Percentiles rank a stretch among this genome's conserved stretches.
Evolutionary conservation across 169 alveolate genomes (phyloP).

Genomic region (Babesia ovis): DNA sequence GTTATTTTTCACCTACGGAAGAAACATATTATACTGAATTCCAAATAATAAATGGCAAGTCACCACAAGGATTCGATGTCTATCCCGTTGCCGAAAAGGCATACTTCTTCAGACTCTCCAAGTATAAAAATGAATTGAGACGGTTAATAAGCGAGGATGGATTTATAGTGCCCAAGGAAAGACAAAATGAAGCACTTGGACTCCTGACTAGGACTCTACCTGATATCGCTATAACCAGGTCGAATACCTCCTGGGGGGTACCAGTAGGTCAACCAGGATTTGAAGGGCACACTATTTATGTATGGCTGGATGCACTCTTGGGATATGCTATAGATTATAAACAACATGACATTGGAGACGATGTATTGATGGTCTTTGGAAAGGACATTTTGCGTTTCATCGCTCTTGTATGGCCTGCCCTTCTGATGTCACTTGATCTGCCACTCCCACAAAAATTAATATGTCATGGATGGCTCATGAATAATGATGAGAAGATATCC

Average conservation of each 20-base stretch:
- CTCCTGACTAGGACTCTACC: slow-evolving; percentile 49
- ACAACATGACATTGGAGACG: slow-evolving; percentile 25
- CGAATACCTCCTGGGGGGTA: slow-evolving; percentile 75
- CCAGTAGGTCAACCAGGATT: slow-evolving; percentile 69
- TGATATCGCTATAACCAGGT: slow-evolving; percentile 73
- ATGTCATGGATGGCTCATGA: slow-evolving; percentile 86
- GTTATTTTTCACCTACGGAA: slow-evolving; percentile 71
- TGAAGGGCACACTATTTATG: slow-evolving; percentile 77
- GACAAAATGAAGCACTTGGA: slow-evolving; percentile 42
- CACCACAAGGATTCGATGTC: slow-evolving; percentile 53
- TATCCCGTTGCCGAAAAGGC: slow-evolving; percentile 72
- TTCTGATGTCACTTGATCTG: slow-evolving; percentile 72
- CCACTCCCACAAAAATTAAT: slow-evolving; percentile 75
- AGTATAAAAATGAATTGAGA: slow-evolving; percentile 53
- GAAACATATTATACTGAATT: slow-evolving; percentile 59
- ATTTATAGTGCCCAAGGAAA: slow-evolving; percentile 48
- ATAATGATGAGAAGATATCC: slow-evolving; percentile 84
- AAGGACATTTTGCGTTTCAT: slow-evolving; percentile 89
- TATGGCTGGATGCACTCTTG: slow-evolving; percentile 90
- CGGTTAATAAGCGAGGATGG: slow-evolving; percentile 48
- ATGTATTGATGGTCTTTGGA: slow-evolving; percentile 82
- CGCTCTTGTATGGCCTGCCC: slow-evolving; percentile 86
- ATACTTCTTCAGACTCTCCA: slow-evolving; percentile 68
- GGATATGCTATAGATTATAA: slow-evolving; percentile 68
- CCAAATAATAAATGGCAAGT: slow-evolving; percentile 40